Conservation (phyloP, 1,139 yeast species). For the Pneumocystis wakefieldiae region DNA sequence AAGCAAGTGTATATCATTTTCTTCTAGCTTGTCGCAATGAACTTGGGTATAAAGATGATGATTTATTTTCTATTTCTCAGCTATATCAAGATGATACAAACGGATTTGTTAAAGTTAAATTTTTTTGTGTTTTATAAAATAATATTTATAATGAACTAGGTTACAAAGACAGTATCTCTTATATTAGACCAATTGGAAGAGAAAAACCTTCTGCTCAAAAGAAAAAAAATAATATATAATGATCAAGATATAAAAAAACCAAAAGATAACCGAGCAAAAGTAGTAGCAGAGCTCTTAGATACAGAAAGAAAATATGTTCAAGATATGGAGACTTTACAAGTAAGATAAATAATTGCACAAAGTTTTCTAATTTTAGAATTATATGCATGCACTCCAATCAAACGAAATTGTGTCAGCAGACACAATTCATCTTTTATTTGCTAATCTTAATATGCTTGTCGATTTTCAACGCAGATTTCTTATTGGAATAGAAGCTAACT, state of each 20-base stretch:
- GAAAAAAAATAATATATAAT: conserved; percentile 33
- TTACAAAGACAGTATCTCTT: conserved; percentile 7
- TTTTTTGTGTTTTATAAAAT: conserved; percentile 50
- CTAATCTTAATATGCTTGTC: conserved; percentile 68
- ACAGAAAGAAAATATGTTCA: conserved; percentile 88
- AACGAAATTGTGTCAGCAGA: conserved; percentile 63
- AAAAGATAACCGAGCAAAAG: conserved; percentile 43
- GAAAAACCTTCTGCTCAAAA: conserved; percentile 27
- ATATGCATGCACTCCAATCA: conserved; percentile 50
- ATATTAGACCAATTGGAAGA: conserved; percentile 22
- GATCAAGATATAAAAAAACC: conserved; percentile 27
- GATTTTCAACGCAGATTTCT: conserved; percentile 87
- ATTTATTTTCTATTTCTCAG: conserved; percentile 76
- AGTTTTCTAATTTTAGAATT: conserved; percentile 23
- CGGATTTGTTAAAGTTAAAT: conserved; percentile 57
- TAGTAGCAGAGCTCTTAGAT: conserved; percentile 67
- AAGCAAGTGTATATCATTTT: conserved; percentile 80
- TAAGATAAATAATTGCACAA: conserved; percentile 1
- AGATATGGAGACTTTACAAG: conserved; percentile 59
- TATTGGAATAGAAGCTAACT: conserved; percentile 78
- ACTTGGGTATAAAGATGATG: conserved; percentile 61
- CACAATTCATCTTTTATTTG: conserved; percentile 67
- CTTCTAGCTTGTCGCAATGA: conserved; percentile 73
- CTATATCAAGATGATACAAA: conserved; percentile 73
- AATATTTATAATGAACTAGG: conserved; percentile 18